A percentile compares a stretch with the other conserved stretches of the same genome.
Conservation (phyloP, 495 filamentous ascomycete species). For the Aspergillus baeticus region DNA sequence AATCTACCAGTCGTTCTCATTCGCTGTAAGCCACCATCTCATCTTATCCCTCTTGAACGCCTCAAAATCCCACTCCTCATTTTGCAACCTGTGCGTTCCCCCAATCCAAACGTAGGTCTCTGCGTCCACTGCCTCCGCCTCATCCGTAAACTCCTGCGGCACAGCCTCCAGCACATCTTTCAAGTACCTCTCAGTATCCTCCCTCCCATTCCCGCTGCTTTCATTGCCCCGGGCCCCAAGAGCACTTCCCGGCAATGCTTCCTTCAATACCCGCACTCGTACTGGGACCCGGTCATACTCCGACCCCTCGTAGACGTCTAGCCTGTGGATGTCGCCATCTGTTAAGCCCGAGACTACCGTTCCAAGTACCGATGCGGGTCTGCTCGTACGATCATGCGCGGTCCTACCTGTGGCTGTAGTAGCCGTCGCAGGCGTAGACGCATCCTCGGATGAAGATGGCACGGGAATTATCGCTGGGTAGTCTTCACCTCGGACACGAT, state of each 20-base stretch:
- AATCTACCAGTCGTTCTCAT: constrained; percentile 39
- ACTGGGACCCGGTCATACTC: constrained; percentile 69
- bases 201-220: neutral
- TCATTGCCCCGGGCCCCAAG: neutral
- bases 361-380: constrained; percentile 62
- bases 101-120: constrained; percentile 78
- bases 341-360: constrained; percentile 78
- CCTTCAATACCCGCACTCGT: constrained; percentile 52
- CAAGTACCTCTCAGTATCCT: constrained; percentile 21
- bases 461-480: constrained; percentile 78
- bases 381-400: neutral
- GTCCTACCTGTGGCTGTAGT: neutral
- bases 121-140: constrained; percentile 56
- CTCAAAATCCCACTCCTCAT: constrained; percentile 78
- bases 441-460: neutral
- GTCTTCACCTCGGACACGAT: constrained; percentile 64
- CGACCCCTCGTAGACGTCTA: constrained; percentile 81
- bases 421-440: neutral
- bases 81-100: constrained; percentile 51
- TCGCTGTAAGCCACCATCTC: constrained; percentile 45
- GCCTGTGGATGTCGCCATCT: constrained; percentile 66
- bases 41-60: constrained; percentile 70
- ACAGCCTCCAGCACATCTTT: constrained; percentile 33
- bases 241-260: constrained; percentile 23
- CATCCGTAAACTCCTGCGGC: constrained; percentile 28